Evolutionary conservation across 2,329 filamentous ascomycete species (phyloP), one percentile per base, ranked within the genome.

Genomic region (Lojkania enalia): DNA sequence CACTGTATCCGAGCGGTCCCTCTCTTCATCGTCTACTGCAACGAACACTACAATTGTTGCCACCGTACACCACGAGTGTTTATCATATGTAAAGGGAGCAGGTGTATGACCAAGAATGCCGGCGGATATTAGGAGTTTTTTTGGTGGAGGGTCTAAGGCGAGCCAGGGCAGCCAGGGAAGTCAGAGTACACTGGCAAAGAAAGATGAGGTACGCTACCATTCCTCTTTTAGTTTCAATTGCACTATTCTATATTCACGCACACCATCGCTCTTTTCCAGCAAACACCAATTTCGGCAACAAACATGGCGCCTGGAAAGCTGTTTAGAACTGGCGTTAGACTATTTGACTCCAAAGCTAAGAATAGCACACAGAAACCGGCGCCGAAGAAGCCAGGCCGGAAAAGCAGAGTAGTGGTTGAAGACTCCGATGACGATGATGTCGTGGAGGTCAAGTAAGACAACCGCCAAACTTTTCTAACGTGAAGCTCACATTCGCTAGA

Each of bases 91-190:
- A 4, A n/a, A 13, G 16, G 30, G 13, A 27, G 15, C 4, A n/a
- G 14, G 18, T 39, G 35, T 33, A 39, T 33, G 2, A 13, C 46
- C 35, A 29, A 20, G 25, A n/a, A 95, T 96, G 90, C 83, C 90
- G 42, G 66, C 78, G 52, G 92, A 97, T 71, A 97, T 96, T 63
- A 82, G 91, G 64, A 90, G 79, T 59, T 97, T 96, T 73, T 96
- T 97, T 75, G 84, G 86, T 43, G 83, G 87, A 53, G 92, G 90
- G 49, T 90, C 90, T 69, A 76, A 79, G 57, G 73, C 78, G 73
- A 77, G 59, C 57, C 72, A 54, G 64, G 55, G 51, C 54, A 63
- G 60, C 57, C 72, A 54, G 64, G 56, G 50, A 54, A 63, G 54
- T 54, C 61, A 66, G 52, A 53, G 48, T 30, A 54, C 57, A 20